Conservation (phyloP, 495 filamentous ascomycete species). For the Aspergillus sclerotioniger region DNA sequence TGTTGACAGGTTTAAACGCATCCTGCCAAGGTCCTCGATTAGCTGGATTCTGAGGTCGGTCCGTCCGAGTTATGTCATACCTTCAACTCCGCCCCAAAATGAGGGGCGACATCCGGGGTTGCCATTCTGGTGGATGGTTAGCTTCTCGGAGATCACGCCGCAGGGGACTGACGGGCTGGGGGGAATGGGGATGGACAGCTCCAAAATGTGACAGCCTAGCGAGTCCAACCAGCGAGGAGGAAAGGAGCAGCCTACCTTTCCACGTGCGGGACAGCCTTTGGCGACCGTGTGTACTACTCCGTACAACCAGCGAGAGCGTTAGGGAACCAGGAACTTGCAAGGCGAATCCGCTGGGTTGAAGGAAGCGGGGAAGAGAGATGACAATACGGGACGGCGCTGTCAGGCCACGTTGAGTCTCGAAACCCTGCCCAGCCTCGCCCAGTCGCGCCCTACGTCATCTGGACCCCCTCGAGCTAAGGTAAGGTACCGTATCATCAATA, state of each 20-base stretch:
- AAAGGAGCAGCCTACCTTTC: not conserved
- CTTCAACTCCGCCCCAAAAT: conserved; percentile 90
- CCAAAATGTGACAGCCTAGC: not conserved
- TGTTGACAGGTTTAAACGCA: conserved; percentile 89
- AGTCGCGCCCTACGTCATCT: not conserved
- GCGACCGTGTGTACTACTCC: not conserved
- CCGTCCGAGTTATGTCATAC: conserved; percentile 39
- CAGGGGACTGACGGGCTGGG: conserved; percentile 9
- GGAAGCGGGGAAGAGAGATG: conserved; percentile 40
- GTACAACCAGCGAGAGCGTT: not conserved
- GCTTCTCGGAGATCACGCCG: conserved; percentile 13
- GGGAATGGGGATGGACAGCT: not conserved
- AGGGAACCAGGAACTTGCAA: conserved; percentile 2
- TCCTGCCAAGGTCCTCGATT: conserved; percentile 54
- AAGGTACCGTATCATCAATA: not conserved
- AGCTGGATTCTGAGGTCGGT: not conserved
- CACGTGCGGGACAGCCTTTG: not conserved
- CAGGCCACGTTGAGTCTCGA: conserved; percentile 20
- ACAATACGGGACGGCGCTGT: conserved; percentile 33
- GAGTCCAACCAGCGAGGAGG: not conserved
- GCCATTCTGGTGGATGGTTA: conserved; percentile 54
- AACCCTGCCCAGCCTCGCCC: not conserved
- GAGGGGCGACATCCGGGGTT: conserved; percentile 68
- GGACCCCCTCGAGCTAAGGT: not conserved
- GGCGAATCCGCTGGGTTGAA: conserved; percentile 19